Evolutionary conservation across 306 rosid genomes (phyloP).

Genomic region (Ochetophila trinervis): DNA sequence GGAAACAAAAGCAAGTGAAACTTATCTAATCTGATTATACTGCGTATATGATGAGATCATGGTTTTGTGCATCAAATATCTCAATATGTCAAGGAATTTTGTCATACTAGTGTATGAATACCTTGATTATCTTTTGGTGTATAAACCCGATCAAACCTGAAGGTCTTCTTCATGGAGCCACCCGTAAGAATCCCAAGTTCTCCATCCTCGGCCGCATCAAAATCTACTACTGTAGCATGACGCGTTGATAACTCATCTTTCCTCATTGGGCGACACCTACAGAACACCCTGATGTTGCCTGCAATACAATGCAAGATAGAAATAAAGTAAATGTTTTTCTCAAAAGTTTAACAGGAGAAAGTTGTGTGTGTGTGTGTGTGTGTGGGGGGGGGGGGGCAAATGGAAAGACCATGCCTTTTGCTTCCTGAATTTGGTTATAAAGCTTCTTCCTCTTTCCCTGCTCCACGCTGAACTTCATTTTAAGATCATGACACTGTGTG

Average conservation of each 20-base stretch:
- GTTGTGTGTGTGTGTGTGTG: too few relatives aligned
- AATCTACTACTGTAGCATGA: conserved; percentile 17
- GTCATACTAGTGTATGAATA: background rate
- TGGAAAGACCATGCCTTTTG: conserved; percentile 20
- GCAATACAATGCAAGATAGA: background rate
- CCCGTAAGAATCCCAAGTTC: conserved; percentile 19
- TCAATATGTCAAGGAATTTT: background rate
- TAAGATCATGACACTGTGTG: conserved; percentile 14
- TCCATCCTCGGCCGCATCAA: conserved; percentile 29
- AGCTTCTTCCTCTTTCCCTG: conserved; percentile 27
- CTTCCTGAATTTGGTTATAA: conserved; percentile 29
- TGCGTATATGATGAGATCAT: background rate
- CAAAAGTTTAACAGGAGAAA: background rate
- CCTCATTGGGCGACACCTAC: conserved; percentile 55
- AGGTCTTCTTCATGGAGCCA: conserved; percentile 19
- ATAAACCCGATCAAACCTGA: conserved; percentile 28
- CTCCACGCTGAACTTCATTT: conserved; percentile 25
- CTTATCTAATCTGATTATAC: background rate
- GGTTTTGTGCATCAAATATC: background rate
- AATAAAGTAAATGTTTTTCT: background rate
- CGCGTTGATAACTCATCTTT: conserved; percentile 27
- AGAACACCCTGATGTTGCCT: conserved; percentile 70
- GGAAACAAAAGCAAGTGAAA: too few relatives aligned
- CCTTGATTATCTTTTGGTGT: conserved; percentile 31
- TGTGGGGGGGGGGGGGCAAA: background rate